These are phyloP conservation scores for Pythium oligandrum DNA, from an alignment of 352 stramenopile species.

Conservation along the genomic window DNA sequence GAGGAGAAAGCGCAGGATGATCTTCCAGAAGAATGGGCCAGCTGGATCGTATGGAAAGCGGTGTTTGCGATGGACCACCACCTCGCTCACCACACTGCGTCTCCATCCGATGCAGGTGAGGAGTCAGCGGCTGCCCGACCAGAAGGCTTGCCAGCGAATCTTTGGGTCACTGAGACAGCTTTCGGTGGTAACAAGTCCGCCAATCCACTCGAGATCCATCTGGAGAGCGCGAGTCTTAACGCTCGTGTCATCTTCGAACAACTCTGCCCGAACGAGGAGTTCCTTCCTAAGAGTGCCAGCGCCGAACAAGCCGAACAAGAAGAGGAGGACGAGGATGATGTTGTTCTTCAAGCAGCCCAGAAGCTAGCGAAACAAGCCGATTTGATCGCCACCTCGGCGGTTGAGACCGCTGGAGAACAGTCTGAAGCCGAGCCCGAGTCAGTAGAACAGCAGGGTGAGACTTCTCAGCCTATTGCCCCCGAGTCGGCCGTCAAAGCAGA, in stretches of 20 bases:
- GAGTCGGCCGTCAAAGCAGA: too few relatives aligned
- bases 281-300: slow-evolving; percentile 57
- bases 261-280: slow-evolving; percentile 54
- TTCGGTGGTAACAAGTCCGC: slow-evolving; percentile 11
- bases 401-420: too few relatives aligned
- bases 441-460: too few relatives aligned
- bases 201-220: slow-evolving; percentile 48
- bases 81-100: slow-evolving; percentile 8
- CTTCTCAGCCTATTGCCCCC: too few relatives aligned
- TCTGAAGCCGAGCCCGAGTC: too few relatives aligned
- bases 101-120: slow-evolving; percentile 5
- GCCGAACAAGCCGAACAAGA: slow-evolving; percentile 57
- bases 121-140: slow-evolving; percentile 11
- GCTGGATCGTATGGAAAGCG: slow-evolving; percentile 36
- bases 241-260: slow-evolving; percentile 54
- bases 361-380: slow-evolving; percentile 25
- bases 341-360: slow-evolving; percentile 54
- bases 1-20: slow-evolving; percentile 16
- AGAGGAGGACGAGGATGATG: slow-evolving; percentile 55
- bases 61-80: slow-evolving; percentile 59
- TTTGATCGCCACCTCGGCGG: neutral
- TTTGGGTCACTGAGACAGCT: slow-evolving; percentile 45
- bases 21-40: neutral
- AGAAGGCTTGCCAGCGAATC: slow-evolving; percentile 28
- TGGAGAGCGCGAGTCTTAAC: slow-evolving; percentile 56